phyloP scores from a whole-genome alignment of 768 basidiomycete genomes.

The Hygrocybe punicea region DNA sequence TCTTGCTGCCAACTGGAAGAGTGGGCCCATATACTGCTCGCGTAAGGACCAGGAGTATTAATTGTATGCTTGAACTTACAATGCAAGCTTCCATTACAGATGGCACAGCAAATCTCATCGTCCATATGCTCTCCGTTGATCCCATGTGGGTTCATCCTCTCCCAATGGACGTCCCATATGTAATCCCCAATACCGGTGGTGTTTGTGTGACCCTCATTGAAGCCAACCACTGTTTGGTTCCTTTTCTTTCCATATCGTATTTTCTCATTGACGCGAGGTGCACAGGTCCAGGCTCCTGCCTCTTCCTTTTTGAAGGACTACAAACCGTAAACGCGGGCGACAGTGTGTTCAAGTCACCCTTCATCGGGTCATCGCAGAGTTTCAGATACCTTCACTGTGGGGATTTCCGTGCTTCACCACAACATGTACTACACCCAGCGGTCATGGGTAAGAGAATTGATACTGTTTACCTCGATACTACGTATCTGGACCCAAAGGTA shows the following conservation, averaged over 20 bases:
- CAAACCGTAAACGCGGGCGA: conserved; percentile 91
- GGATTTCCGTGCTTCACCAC: conserved; percentile 86
- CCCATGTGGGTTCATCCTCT: conserved; percentile 85
- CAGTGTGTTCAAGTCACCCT: conserved; percentile 65
- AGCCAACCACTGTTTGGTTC: conserved; percentile 83
- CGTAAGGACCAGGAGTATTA: background rate
- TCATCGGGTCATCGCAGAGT: conserved; percentile 60
- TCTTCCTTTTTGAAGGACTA: conserved; percentile 90
- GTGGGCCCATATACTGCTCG: conserved; percentile 95
- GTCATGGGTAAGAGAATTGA: conserved; percentile 81
- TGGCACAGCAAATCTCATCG: conserved; percentile 87
- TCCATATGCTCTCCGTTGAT: conserved; percentile 87
- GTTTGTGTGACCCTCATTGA: conserved; percentile 92
- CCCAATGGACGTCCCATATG: conserved; percentile 70
- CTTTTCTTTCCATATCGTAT: background rate
- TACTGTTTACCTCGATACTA: conserved; percentile 91
- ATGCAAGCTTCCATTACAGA: conserved; percentile 28
- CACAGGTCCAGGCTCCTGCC: conserved; percentile 72
- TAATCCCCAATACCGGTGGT: conserved; percentile 78
- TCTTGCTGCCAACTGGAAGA: conserved; percentile 81
- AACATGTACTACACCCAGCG: conserved; percentile 80
- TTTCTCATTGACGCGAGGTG: background rate
- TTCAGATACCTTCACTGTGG: conserved; percentile 97
- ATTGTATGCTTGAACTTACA: background rate
- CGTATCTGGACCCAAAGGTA: conserved; percentile 93